phyloP scores from a whole-genome alignment of 2,329 filamentous ascomycete genomes.

The Trichoderma semiorbis region DNA sequence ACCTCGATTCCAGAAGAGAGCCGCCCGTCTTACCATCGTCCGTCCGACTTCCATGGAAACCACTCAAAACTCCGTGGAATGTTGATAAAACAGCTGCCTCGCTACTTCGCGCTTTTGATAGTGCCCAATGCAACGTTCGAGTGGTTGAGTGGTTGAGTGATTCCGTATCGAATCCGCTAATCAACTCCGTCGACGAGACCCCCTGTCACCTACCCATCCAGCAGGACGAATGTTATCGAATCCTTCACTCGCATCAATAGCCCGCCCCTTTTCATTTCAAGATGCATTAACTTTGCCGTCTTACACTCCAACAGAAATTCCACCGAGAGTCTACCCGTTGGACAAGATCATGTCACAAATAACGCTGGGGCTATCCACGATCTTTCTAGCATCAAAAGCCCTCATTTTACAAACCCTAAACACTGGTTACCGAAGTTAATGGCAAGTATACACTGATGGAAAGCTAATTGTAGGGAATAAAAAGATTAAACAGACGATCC shows the following conservation, averaged over 20 bases:
- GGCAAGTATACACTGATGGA: background rate
- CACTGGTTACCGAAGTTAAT: background rate
- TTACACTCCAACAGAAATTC: background rate
- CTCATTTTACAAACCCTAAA: background rate
- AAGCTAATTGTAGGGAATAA: background rate
- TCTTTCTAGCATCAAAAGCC: background rate
- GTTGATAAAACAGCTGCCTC: background rate
- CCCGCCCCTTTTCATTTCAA: background rate
- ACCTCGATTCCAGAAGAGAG: background rate
- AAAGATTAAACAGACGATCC: background rate
- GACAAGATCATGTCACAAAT: too few relatives aligned
- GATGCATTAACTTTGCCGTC: background rate
- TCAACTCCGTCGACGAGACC: background rate
- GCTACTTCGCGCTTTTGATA: background rate
- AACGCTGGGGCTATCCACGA: background rate
- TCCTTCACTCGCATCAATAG: background rate
- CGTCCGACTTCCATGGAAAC: background rate
- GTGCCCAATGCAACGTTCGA: background rate
- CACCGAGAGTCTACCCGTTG: background rate
- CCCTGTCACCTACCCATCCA: background rate
- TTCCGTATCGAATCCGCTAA: background rate
- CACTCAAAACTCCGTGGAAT: background rate
- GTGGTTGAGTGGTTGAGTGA: background rate
- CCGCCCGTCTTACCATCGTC: background rate
- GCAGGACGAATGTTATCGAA: background rate